Base-by-base conservation (phyloP, 345 rosid genomes). In the Lumnitzera littorea region DNA sequence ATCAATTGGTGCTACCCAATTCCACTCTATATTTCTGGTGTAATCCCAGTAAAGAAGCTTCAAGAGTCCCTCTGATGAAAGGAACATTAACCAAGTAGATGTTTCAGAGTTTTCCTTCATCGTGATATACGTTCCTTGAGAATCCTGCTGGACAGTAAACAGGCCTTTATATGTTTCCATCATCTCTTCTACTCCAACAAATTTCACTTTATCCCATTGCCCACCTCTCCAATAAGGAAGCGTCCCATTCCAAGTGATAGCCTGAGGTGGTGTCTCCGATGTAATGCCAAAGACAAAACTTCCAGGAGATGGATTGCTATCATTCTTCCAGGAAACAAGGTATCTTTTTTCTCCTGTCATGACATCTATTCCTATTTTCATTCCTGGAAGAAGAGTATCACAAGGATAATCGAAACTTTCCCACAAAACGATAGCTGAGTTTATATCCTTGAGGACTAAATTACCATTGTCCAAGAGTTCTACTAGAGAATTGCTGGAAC, bases 331-430 rank as follows among this genome's bases (percentile, higher is more conserved):
- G 2, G 74, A 36, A 36, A 67, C 3, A 24, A 20, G 13, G 10
- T 48, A 64, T 46, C 67, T 48, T 12, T 74, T 48, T 1, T 62
- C 6, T 12, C 57, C 24, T 7, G 55, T 51, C 3, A 0, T 16
- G 24, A 12, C 14, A 65, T 68, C 60, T 70, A 70, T 56, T 2
- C 76, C 80, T 3, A 72, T 5, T 51, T 69, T 76, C 76, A 76
- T 72, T 24, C 57, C 74, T 2, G 80, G 67, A 11, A 76, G 49
- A 48, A 72, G 8, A 29, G 31, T 76, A 50, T 76, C 80, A 12
- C 71, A 62, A 4, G 72, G 76, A 46, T 69, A 17, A 60, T 76
- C 74, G 47, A 76, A 76, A 31, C 76, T 72, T 49, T 76, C 71
- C 77, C 80, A 72, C n/a, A 72, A 4, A 46, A 24, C 48, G 7